Percentiles rank a stretch among this genome's conserved stretches.
Conservation (phyloP, 257 asterid genomes). For the Capsicum chinense region DNA sequence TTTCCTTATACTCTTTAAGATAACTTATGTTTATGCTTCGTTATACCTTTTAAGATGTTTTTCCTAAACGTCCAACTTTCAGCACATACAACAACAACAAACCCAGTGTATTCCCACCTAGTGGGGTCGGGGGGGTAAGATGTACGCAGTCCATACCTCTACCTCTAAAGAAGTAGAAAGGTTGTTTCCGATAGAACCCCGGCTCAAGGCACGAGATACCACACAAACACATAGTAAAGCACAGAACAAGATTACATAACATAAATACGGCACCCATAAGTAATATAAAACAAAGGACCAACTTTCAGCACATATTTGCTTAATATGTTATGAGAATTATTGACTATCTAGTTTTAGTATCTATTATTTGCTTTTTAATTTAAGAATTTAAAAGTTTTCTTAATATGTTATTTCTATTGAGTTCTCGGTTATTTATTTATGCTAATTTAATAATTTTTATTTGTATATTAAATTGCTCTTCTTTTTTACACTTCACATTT, state of each 20-base stretch:
- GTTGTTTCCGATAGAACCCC: too few relatives aligned
- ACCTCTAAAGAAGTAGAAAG: too few relatives aligned
- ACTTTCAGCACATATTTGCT: neutral
- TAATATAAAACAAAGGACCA: too few relatives aligned
- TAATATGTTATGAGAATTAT: neutral
- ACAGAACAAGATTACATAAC: too few relatives aligned
- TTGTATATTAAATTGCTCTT: neutral
- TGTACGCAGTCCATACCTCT: too few relatives aligned
- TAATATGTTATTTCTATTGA: neutral
- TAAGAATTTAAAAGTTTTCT: neutral
- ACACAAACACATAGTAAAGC: too few relatives aligned
- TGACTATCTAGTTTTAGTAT: neutral
- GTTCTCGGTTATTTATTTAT: neutral
- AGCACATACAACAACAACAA: too few relatives aligned
- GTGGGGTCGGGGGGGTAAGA: too few relatives aligned
- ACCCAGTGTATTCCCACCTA: too few relatives aligned
- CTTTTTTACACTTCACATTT: neutral
- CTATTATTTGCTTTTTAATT: neutral
- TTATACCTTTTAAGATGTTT: neutral
- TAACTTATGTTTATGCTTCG: neutral
- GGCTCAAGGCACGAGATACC: too few relatives aligned
- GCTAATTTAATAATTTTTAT: neutral
- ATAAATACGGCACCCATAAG: too few relatives aligned
- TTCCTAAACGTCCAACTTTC: neutral
- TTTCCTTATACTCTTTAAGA: neutral